These are phyloP conservation scores for Citeromyces hawaiiensis DNA, from an alignment of 1,139 yeast species.

Conservation along the genomic window DNA sequence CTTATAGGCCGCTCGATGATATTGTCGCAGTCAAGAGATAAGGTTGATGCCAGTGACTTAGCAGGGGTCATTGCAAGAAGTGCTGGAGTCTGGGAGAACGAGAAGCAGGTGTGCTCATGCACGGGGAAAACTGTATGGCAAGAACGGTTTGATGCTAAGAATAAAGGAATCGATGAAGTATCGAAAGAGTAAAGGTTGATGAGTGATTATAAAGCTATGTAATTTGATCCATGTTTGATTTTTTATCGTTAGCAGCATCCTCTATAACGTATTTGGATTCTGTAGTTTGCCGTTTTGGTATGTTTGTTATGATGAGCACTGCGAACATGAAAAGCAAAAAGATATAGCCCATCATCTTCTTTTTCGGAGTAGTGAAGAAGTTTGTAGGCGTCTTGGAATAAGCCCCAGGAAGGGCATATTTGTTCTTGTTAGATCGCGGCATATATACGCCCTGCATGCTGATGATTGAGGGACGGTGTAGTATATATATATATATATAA, in stretches of 20 bases:
- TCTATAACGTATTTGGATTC: slow-evolving; percentile 14
- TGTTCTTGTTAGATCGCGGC: slow-evolving; percentile 9
- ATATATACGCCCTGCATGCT: slow-evolving; percentile 14
- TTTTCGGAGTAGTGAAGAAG: slow-evolving; percentile 28
- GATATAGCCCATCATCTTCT: slow-evolving; percentile 22
- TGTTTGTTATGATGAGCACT: slow-evolving; percentile 14
- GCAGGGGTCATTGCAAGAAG: slow-evolving; percentile 91
- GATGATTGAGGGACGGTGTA: neutral
- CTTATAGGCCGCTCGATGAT: slow-evolving; percentile 76
- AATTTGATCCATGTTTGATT: neutral
- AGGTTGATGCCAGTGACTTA: slow-evolving; percentile 29
- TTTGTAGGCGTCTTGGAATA: slow-evolving; percentile 12
- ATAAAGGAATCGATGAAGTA: slow-evolving; percentile 28
- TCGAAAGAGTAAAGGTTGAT: neutral
- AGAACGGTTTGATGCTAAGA: slow-evolving; percentile 65
- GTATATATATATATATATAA: neutral
- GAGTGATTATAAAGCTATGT: slow-evolving; percentile 4
- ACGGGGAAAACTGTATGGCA: slow-evolving; percentile 96
- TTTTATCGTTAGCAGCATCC: slow-evolving; percentile 1
- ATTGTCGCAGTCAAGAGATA: slow-evolving; percentile 22
- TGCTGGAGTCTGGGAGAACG: slow-evolving; percentile 96
- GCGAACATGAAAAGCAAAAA: slow-evolving; percentile 18
- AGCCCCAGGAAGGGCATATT: slow-evolving; percentile 15
- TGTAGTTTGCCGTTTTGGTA: slow-evolving; percentile 10
- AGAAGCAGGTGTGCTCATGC: slow-evolving; percentile 86